These are phyloP conservation scores for Claviceps sp. DNA, from an alignment of 2,329 filamentous ascomycete species.

Conservation along the genomic window DNA sequence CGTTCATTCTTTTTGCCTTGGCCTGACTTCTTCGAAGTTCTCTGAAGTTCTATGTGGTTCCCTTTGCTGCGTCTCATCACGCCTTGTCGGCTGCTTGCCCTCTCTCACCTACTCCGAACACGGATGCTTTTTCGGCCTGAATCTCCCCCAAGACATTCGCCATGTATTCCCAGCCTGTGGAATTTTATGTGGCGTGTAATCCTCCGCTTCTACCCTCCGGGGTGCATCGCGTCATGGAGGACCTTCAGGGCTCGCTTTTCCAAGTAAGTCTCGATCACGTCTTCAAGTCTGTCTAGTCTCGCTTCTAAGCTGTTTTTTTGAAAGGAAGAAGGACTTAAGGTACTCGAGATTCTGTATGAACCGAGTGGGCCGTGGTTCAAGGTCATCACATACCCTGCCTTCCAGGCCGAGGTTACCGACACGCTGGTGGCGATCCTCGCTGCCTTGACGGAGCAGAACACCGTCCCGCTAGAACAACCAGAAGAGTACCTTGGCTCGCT, in stretches of 20 bases:
- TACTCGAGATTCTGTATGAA: constrained; percentile 23
- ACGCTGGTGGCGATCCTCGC: constrained; percentile 12
- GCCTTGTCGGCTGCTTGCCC: background rate
- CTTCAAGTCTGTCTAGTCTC: background rate
- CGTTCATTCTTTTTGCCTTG: background rate
- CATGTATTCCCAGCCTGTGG: constrained; percentile 1
- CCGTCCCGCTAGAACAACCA: background rate
- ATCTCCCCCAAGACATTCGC: background rate
- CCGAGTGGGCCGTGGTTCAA: constrained; percentile 24
- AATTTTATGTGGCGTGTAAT: constrained; percentile 23
- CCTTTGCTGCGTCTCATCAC: background rate
- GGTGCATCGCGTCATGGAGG: constrained; percentile 14
- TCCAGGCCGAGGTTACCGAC: constrained; percentile 8
- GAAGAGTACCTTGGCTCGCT: background rate
- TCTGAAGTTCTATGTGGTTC: no score
- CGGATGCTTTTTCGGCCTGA: no score
- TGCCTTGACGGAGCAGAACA: constrained; percentile 5
- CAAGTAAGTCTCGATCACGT: background rate
- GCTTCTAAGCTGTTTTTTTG: background rate
- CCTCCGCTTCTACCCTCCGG: constrained; percentile 19
- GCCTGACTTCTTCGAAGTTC: background rate
- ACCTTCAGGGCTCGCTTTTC: constrained; percentile 1
- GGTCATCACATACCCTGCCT: constrained; percentile 9
- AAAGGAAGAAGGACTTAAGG: constrained; percentile 1
- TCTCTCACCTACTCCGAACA: background rate